Base-by-base conservation (phyloP, 2,329 filamentous ascomycete species). In the Aspergillus neotritici region DNA sequence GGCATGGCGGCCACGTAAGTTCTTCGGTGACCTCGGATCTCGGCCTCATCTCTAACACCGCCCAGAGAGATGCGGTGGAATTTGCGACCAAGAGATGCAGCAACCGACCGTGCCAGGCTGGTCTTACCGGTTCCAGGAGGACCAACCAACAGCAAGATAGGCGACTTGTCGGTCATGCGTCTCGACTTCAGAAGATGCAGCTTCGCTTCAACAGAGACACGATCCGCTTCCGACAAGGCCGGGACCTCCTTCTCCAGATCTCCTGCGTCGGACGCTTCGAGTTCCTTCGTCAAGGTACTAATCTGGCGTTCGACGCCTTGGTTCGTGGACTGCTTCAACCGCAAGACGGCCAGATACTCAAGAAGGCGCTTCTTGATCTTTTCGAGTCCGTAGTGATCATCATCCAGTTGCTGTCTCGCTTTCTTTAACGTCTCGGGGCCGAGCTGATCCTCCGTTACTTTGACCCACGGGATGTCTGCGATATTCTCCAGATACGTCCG, bases 1-100 rank as follows among this genome's bases (percentile, higher is more conserved):
- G 93, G 93, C 91, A 98, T 96, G n/a, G 93, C 93, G 15, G 93
- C 93, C 46, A 98, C 93, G 61, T 98, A 98, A 0, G 93, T 98
- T 55, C 93, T 79, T 43, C 93, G 80, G 67, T 98, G 93, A 8
- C 93, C 93, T 47, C 93, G 81, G 47, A 98, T 97, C 69, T 98
- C 93, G 12, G 93, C 93, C 66, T 98, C 93, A 58, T 98, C 93
- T 42, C 93, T 78, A 3, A 98, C 91, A 55, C 93, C 93, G 48
- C 93, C 93, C 4, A 98, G 82, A 3, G 93, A 97, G 56, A 98
- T 96, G 35, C 93, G 83, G 66, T 98, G 91, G 66, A 98, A 98
- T 65, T 96, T 94, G 51, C 93, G 83, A 12, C 91, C 91, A 9
- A 98, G 76, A 1, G 93, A 90, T 12, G 87, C 87, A 2, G 93